These are phyloP conservation scores for Starmerella stellata DNA, from an alignment of 805 yeast genomes.

Conservation along the genomic window DNA sequence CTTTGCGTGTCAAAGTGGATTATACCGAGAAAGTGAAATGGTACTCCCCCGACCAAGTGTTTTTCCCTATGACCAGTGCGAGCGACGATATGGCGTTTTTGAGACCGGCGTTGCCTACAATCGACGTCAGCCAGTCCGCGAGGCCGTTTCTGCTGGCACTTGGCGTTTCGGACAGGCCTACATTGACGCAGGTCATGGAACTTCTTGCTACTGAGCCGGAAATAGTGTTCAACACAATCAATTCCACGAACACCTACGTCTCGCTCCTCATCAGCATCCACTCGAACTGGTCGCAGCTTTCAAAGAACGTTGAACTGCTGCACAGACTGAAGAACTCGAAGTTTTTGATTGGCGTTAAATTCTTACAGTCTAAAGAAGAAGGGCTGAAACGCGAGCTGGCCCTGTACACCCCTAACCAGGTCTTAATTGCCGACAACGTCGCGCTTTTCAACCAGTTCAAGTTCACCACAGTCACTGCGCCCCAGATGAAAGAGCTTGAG, in stretches of 20 bases:
- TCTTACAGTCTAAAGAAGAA: not conserved
- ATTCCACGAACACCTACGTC: conserved; percentile 18
- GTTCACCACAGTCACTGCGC: conserved; percentile 20
- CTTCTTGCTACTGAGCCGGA: conserved; percentile 3
- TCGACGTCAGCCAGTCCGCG: conserved; percentile 11
- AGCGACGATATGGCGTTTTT: conserved; percentile 6
- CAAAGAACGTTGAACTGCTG: conserved; percentile 12
- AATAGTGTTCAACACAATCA: conserved; percentile 10
- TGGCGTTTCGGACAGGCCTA: conserved; percentile 24
- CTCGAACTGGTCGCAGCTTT: conserved; percentile 7
- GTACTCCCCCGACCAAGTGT: conserved; percentile 18
- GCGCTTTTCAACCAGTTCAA: conserved; percentile 24
- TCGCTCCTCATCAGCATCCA: conserved; percentile 8
- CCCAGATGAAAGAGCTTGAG: conserved; percentile 22
- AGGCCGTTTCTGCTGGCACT: conserved; percentile 20
- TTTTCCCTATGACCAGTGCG: conserved; percentile 9
- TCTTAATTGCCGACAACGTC: conserved; percentile 25
- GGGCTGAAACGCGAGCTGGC: conserved; percentile 5
- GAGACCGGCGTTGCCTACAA: conserved; percentile 8
- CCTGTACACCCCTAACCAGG: conserved; percentile 18
- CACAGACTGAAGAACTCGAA: conserved; percentile 17
- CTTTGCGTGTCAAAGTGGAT: conserved; percentile 8
- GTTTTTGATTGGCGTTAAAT: conserved; percentile 20
- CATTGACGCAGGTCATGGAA: conserved; percentile 19
- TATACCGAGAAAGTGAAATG: conserved; percentile 1